Evolutionary conservation across 805 yeast genomes (phyloP).

Genomic region (Metschnikowia reukaufii): DNA sequence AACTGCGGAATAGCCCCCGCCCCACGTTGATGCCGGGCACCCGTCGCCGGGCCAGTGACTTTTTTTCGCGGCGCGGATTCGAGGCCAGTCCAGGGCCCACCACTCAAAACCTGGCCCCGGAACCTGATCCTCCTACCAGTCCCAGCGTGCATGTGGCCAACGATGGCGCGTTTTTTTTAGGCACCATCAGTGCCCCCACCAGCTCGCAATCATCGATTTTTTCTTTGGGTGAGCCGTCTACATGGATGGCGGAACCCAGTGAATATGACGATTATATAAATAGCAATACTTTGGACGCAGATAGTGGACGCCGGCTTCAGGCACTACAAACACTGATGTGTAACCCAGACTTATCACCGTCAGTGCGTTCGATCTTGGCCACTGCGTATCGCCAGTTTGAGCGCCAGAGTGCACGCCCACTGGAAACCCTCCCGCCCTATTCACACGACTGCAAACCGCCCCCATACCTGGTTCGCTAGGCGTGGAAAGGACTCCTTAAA

Average conservation of each 20-base stretch:
- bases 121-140: not conserved
- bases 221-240: slow-evolving; percentile 5
- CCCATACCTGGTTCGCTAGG: slow-evolving; percentile 6
- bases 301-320: slow-evolving; percentile 16
- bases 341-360: slow-evolving; percentile 15
- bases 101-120: not conserved
- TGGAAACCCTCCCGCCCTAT: slow-evolving; percentile 17
- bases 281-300: slow-evolving; percentile 15
- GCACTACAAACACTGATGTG: slow-evolving; percentile 16
- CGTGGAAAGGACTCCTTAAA: too few relatives aligned
- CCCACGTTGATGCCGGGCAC: not conserved
- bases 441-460: slow-evolving; percentile 17
- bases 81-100: not conserved
- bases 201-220: slow-evolving; percentile 7
- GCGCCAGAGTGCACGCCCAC: slow-evolving; percentile 13
- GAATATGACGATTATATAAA: slow-evolving; percentile 7
- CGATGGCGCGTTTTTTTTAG: not conserved
- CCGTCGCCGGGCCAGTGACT: not conserved
- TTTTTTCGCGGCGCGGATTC: slow-evolving; percentile 1
- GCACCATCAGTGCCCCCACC: slow-evolving; percentile 1
- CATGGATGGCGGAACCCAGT: slow-evolving; percentile 5
- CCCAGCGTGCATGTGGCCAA: not conserved
- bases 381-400: slow-evolving; percentile 16
- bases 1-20: not conserved
- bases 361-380: slow-evolving; percentile 15